These are phyloP conservation scores for Aureobasidium sp. DNA, from an alignment of 2,329 filamentous ascomycete species.

Conservation along the genomic window DNA sequence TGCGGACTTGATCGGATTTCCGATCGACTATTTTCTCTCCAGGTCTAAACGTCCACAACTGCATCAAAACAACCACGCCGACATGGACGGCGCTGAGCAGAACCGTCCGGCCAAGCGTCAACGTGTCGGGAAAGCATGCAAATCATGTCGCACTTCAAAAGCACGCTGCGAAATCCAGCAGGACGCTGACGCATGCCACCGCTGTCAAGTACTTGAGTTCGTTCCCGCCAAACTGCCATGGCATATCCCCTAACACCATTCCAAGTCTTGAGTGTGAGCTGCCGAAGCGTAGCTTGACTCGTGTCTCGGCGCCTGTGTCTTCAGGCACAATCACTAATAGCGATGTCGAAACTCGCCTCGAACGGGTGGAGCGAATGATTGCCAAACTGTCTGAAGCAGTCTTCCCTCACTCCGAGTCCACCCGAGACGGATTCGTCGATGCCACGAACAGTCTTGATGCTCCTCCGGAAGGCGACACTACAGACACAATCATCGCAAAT, in stretches of 20 bases:
- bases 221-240: not conserved
- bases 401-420: not conserved
- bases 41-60: not conserved
- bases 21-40: not conserved
- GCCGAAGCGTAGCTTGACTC: not conserved
- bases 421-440: not conserved
- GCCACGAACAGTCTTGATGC: not conserved
- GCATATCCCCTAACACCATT: not conserved
- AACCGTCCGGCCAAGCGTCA: not conserved
- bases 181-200: not conserved
- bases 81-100: not conserved
- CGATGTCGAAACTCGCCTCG: not conserved
- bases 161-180: constrained; percentile 3
- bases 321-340: too few species aligned
- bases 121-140: constrained; percentile 1
- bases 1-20: not conserved
- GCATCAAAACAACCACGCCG: not conserved
- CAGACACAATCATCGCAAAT: not conserved
- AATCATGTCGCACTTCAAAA: constrained; percentile 7
- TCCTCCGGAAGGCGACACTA: not conserved
- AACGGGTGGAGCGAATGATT: not conserved
- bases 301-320: not conserved
- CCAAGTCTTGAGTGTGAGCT: not conserved
- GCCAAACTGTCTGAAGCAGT: not conserved
- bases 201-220: constrained; percentile 10